Evolutionary conservation across 177 flowering plant genomes (phyloP), one percentile per base, ranked within the genome.

Genomic region (Viscum album): DNA sequence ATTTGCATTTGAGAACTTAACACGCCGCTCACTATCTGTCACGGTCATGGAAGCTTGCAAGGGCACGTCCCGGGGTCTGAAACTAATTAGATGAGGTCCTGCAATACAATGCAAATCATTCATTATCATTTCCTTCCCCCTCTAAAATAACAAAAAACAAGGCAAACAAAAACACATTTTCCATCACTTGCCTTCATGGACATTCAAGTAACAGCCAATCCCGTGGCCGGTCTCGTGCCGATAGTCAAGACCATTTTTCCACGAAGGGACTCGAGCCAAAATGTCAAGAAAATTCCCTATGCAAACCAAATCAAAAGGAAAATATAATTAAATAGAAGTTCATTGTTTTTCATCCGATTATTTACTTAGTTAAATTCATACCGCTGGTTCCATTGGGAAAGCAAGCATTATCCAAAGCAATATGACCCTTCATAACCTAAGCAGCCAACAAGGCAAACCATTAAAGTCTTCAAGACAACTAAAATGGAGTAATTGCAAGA

Each of bases 221-320:
- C 99, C 99, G 75, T 95, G 99, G 62, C 99, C 99, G 71, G 97
- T 95, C 41, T 97, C 99, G 83, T 95, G 99, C 72, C 97, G 88
- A 77, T 92, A 95, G 81, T 95, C 99, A 81, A 95, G 97, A 62
- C 99, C 99, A 78, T 82, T 34, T 81, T 83, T 88, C 99, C 99
- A 95, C 75, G 90, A 78, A 41, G 96, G 94, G 70, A 87, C 66
- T 73, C 97, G 86, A 74, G 99, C 97, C 80, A 95, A 94, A 84
- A 89, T 76, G 76, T 95, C 99, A 64, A 95, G 87, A 64, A 89
- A 72, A 76, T 85, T 79, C 66, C 97, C 98, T 91, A 78, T 39
- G 64, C n/a, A 73, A 64, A 66, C 23, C 17, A 33, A 62, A 1
- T 47, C 34, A 17, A 11, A 52, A 32, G 12, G 37, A 47, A 64